Conservation (phyloP, 106 monocot genomes). For the Phalaenopsis equestris region DNA sequence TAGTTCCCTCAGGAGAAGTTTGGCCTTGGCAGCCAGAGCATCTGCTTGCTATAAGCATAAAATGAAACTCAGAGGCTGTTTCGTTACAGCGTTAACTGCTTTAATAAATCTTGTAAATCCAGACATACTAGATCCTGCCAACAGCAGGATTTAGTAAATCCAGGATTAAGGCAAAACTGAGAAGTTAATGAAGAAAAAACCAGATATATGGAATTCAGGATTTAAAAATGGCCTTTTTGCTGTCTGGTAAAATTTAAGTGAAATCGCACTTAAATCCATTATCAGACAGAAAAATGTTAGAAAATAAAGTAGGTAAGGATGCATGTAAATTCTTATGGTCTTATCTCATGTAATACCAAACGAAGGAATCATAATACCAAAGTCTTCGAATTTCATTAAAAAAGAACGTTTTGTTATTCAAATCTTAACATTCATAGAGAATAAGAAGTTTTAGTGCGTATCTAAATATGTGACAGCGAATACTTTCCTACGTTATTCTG, state of each 20-base stretch:
- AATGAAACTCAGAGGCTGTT: background rate
- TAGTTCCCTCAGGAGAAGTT: constrained; percentile 80
- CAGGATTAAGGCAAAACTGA: too few relatives aligned
- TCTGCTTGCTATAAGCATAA: constrained; percentile 63
- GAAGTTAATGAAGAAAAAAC: too few relatives aligned
- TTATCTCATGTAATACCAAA: background rate
- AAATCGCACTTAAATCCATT: too few relatives aligned
- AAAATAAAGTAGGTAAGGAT: background rate
- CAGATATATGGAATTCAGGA: too few relatives aligned
- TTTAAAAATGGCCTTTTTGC: too few relatives aligned
- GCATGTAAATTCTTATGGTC: too few relatives aligned
- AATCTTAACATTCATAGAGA: background rate
- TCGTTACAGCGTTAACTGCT: too few relatives aligned
- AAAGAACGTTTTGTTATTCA: background rate
- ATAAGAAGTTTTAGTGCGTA: background rate
- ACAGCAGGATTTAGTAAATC: too few relatives aligned
- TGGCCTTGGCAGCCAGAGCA: constrained; percentile 98
- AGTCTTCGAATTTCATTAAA: background rate
- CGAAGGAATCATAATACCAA: background rate
- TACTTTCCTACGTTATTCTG: background rate
- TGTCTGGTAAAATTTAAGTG: too few relatives aligned
- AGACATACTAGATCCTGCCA: too few relatives aligned
- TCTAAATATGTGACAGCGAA: background rate
- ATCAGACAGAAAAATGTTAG: background rate
- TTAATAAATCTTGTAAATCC: too few relatives aligned